Percentiles rank a stretch among this genome's conserved stretches.
These are phyloP conservation scores for Populus nigra DNA, from an alignment of 345 rosid species.

Conservation along the genomic window DNA sequence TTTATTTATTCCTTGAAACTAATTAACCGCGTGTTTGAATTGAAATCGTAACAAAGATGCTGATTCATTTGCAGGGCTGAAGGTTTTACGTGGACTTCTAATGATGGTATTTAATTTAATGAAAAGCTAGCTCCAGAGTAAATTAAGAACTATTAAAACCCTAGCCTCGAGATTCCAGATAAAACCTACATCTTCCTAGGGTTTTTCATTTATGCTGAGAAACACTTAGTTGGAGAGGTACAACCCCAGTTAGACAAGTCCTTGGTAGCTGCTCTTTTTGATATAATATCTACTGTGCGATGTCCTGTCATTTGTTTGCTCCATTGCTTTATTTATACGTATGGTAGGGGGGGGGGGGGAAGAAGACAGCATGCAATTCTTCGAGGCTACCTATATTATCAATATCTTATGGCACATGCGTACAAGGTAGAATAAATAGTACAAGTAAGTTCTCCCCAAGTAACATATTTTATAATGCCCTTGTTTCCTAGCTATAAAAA, in stretches of 20 bases:
- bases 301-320: neutral
- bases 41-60: neutral
- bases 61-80: neutral
- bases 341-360: no score
- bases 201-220: neutral
- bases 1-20: neutral
- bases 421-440: neutral
- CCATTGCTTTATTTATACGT: neutral
- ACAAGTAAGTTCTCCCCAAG: no score
- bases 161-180: neutral
- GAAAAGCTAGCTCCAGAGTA: no score
- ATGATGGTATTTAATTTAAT: neutral
- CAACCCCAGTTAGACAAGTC: slow-evolving; percentile 2
- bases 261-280: neutral
- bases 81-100: neutral
- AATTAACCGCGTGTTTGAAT: neutral
- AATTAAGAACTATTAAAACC: no score
- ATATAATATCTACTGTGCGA: neutral
- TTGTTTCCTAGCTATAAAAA: no score
- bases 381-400: neutral
- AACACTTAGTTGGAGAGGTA: neutral
- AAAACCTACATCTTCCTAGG: slow-evolving; percentile 4
- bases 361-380: neutral
- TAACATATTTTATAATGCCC: no score
- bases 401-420: neutral